These are phyloP conservation scores for Tulasnella sp. DNA, from an alignment of 768 basidiomycete species.

Conservation along the genomic window DNA sequence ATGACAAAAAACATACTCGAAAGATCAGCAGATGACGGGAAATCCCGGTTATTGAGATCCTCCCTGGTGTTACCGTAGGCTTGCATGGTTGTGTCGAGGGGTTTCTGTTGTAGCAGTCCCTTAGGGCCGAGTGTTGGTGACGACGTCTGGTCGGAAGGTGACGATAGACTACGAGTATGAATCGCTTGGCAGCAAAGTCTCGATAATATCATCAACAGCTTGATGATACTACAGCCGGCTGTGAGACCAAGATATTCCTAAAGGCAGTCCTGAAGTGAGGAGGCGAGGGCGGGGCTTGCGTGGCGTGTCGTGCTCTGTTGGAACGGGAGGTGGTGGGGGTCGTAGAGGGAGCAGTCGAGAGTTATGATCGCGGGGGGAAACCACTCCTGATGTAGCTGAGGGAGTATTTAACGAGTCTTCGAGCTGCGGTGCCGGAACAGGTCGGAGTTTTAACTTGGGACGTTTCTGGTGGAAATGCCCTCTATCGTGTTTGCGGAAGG, in stretches of 20 bases:
- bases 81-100: background rate
- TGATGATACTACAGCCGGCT: background rate
- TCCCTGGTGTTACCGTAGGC: background rate
- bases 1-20: background rate
- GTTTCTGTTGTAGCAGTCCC: background rate
- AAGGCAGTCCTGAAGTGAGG: background rate
- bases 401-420: background rate
- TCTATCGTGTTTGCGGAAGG: background rate
- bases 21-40: background rate
- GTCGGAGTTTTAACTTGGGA: background rate
- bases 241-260: conserved; percentile 6
- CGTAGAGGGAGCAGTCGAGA: too few species aligned
- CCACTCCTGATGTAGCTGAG: background rate
- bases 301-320: too few species aligned
- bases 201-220: background rate
- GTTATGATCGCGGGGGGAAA: too few species aligned
- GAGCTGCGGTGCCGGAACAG: background rate
- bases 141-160: background rate
- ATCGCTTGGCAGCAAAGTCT: background rate
- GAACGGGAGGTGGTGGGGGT: too few species aligned
- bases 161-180: background rate
- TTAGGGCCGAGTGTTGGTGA: too few species aligned
- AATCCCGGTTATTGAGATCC: background rate
- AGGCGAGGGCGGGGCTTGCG: too few species aligned
- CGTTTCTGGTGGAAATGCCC: background rate